A percentile compares a stretch with the other conserved stretches of the same genome.
Evolutionary conservation across 2,329 filamentous ascomycete genomes (phyloP).

Genomic region (Eutypa lata): DNA sequence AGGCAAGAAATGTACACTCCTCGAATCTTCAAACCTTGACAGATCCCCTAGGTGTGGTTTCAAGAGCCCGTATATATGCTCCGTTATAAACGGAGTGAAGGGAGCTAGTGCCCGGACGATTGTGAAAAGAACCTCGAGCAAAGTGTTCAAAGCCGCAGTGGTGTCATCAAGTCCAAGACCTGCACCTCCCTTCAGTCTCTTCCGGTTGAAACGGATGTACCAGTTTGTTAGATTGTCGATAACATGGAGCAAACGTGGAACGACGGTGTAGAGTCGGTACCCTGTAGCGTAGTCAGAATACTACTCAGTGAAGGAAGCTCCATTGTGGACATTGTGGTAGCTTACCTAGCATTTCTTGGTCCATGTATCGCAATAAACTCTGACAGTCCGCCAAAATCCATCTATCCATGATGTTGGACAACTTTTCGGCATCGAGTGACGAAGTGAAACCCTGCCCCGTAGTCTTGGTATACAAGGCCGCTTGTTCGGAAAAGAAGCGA

Average conservation of each 20-base stretch:
- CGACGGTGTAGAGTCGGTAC: not conserved
- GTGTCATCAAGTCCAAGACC: too few relatives aligned
- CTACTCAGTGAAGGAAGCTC: too few relatives aligned
- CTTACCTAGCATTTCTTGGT: not conserved
- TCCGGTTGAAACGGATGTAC: not conserved
- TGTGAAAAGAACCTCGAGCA: too few relatives aligned
- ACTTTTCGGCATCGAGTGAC: not conserved
- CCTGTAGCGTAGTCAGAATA: not conserved
- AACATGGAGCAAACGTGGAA: not conserved
- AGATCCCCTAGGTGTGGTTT: too few relatives aligned
- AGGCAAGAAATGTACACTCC: too few relatives aligned
- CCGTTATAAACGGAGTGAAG: too few relatives aligned
- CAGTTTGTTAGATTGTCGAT: not conserved
- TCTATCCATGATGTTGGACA: not conserved
- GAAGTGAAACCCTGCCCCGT: not conserved
- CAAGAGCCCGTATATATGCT: too few relatives aligned
- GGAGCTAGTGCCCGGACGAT: too few relatives aligned
- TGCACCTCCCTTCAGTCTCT: too few relatives aligned
- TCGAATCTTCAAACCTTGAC: too few relatives aligned
- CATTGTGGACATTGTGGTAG: too few relatives aligned
- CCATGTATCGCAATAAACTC: not conserved
- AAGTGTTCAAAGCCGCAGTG: too few relatives aligned
- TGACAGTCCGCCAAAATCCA: not conserved
- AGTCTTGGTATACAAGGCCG: not conserved
- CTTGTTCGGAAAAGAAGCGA: not conserved